Evolutionary conservation across 345 rosid species (phyloP), one percentile per base, ranked within the genome.

Genomic region (Heritiera fomes): DNA sequence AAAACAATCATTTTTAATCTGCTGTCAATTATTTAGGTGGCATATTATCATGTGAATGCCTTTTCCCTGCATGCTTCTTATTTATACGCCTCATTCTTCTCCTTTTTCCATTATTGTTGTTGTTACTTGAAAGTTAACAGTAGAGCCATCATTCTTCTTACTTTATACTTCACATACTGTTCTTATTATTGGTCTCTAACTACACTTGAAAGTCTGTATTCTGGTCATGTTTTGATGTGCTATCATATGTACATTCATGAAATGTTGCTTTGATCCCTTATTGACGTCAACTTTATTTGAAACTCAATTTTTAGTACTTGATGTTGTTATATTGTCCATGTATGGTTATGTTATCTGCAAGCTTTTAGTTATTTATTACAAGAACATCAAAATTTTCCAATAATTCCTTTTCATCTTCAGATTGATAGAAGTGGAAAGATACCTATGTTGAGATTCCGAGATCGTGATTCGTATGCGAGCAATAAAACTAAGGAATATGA

Each of bases 401-500:
- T 34, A 68, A 23, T 72, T 78, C 75, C 62, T 58, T 75, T 52
- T 56, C 80, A 40, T 76, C 63, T 77, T 20, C 85, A 95, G 99
- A 78, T 97, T 85, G 98, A 97, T 88, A 88, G 98, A 82, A 94
- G 92, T 78, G 98, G 99, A 84, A 93, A 38, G 86, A 93, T 94
- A 81, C 99, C 99, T 13, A 86, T 84, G 92, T 78, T 94, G 89
- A 93, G 95, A 82, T 94, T 97, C 85, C 91, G 97, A 43, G 92
- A 97, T 82, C 98, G 92, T 67, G 98, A 97, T 38, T 94, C 98
- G 8, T 97, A 97, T 85, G 87, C 98, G 28, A 89, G 91, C 81
- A 97, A 97, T 71, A 94, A 93, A 87, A 97, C 98, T 2, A 97
- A 97, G 87, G 99, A 97, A 88, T 97, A 97, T 56, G 99, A 97